Evolutionary conservation across 164 flowering plant genomes (phyloP).

Genomic region (Vitis rotundifolia): DNA sequence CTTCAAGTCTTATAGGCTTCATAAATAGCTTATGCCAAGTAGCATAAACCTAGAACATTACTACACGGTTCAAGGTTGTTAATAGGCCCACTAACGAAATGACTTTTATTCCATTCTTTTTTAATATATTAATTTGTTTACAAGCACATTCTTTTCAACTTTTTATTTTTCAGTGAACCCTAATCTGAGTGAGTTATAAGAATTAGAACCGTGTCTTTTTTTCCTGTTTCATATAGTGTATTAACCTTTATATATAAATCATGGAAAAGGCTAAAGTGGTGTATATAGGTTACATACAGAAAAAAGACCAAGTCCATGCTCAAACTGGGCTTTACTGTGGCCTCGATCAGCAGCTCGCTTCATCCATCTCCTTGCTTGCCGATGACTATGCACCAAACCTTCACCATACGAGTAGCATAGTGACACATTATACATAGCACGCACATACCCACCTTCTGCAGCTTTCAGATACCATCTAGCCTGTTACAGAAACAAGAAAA

Average conservation of each 20-base stretch:
- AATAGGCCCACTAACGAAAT: no score
- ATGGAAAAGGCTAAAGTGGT: background rate
- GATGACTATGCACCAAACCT: slow-evolving; percentile 55
- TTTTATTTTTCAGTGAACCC: no score
- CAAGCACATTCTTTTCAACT: no score
- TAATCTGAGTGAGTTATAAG: no score
- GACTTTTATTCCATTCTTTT: no score
- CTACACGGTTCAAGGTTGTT: no score
- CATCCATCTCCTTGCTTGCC: slow-evolving; percentile 85
- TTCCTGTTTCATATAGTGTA: background rate
- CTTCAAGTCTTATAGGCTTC: no score
- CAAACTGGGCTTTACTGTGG: slow-evolving; percentile 88
- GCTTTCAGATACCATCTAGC: slow-evolving; percentile 83
- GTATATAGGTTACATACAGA: slow-evolving; percentile 44
- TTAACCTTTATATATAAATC: no score
- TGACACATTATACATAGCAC: slow-evolving; percentile 92
- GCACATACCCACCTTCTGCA: slow-evolving; percentile 91
- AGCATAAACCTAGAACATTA: no score
- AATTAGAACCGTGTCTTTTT: no score
- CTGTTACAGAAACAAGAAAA: slow-evolving; percentile 35
- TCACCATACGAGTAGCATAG: slow-evolving; percentile 84
- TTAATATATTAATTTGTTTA: no score
- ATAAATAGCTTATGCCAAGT: no score
- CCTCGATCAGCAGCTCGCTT: slow-evolving; percentile 90
- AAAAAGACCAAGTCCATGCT: slow-evolving; percentile 82